Base-by-base conservation (phyloP, 768 basidiomycete genomes). In the Chlorophyllum brunneum region DNA sequence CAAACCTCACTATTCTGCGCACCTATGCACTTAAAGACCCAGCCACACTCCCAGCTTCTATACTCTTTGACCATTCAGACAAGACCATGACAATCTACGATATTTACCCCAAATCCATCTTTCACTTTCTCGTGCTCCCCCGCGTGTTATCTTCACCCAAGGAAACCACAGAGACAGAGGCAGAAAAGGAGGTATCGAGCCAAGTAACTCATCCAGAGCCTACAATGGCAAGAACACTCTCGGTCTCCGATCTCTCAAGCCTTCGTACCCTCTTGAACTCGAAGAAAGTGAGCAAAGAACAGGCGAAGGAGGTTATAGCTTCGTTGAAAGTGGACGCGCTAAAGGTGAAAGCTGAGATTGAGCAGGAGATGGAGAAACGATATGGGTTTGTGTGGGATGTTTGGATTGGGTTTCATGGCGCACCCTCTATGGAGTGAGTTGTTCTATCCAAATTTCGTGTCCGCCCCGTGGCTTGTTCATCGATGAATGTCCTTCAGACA, bases 81-180 rank as follows among this genome's bases (percentile, higher is more conserved):
- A 74, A 67, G 45, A 78, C 82, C 6, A 58, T 91, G 40, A 85
- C 83, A 4, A 70, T 93, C 47, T 87, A 81, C 61, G 91, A 93
- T 69, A 77, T 72, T 23, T 93, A 75, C 62, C 88, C 88, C 4
- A 93, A 93, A 67, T 83, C 89, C 4, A 85, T 82, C 50, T 95
- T 92, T 65, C 94, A 97, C 68, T 88, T 93, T 62, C 77, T 97
- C 38, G 67, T 95, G 50, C 74, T 95, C n/a, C 94, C 94, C 34
- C 79, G 83, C 60, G 56, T 75, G 51, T 62, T 44, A 5, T 36
- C 27, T 33, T 29, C 13, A 22, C 37, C 33, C 41, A 15, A 39
- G 4, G 20, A 37, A 29, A 42, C 23, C n/a, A 27, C 27, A 3
- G n/a, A 42, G 16, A 34, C 36, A 5, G n/a, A 26, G 33, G 41